These are phyloP conservation scores for Diaporthe sp. DNA, from an alignment of 2,329 filamentous ascomycete species.

Conservation along the genomic window DNA sequence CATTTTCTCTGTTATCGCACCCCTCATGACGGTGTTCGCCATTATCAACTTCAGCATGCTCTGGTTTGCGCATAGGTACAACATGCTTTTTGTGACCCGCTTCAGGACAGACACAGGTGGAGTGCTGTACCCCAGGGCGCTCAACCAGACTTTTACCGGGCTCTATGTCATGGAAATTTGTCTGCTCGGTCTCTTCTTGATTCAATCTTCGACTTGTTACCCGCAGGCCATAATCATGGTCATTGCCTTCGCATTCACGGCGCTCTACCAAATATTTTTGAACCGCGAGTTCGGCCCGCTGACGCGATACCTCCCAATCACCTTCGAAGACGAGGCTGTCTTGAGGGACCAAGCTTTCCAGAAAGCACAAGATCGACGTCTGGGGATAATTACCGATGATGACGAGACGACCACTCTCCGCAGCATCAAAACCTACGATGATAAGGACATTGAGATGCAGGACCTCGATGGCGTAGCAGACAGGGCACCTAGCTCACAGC, in stretches of 20 bases:
- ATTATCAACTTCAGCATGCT: constrained; percentile 92
- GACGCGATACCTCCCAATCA: constrained; percentile 91
- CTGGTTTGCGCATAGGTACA: constrained; percentile 97
- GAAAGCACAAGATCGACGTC: constrained; percentile 78
- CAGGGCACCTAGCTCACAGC: neutral
- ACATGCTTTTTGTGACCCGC: constrained; percentile 93
- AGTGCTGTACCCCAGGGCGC: constrained; percentile 89
- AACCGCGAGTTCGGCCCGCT: constrained; percentile 89
- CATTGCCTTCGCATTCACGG: constrained; percentile 77
- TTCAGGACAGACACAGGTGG: constrained; percentile 94
- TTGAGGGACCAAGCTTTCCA: constrained; percentile 92
- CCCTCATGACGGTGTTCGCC: constrained; percentile 92
- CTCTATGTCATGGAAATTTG: constrained; percentile 95
- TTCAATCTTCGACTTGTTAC: constrained; percentile 71
- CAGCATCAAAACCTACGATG: constrained; percentile 33
- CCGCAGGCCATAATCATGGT: constrained; percentile 91
- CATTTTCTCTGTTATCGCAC: constrained; percentile 90
- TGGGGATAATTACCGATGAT: constrained; percentile 66
- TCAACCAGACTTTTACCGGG: constrained; percentile 96
- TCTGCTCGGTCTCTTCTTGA: constrained; percentile 87
- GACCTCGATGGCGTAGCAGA: constrained; percentile 46
- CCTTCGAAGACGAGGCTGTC: constrained; percentile 94
- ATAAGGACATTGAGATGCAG: constrained; percentile 54
- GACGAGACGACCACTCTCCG: constrained; percentile 52
- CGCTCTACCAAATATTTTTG: constrained; percentile 83